Evolutionary conservation across 768 basidiomycete genomes (phyloP), one percentile per base, ranked within the genome.

Genomic region (Cyclocybe cylindracea): DNA sequence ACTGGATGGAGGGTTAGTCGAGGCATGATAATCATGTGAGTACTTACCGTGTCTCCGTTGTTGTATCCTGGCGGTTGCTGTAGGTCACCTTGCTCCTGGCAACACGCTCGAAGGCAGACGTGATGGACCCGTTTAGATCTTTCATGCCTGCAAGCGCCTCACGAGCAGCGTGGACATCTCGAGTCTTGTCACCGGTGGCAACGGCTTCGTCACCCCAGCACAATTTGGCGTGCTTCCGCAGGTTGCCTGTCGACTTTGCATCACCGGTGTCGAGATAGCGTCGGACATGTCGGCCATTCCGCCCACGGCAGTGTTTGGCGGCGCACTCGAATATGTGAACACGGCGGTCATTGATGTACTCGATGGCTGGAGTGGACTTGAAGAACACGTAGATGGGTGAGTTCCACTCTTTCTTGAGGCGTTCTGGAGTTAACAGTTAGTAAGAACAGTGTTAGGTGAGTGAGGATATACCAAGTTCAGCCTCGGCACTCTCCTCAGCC

Each of bases 1-100:
- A 24, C 70, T 39, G 10, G 36, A n/a, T 16, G n/a, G n/a, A n/a
- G n/a, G 39, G 13, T 10, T 13, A n/a, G 0, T 14, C 11, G 9
- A 5, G 14, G 34, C 13, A 16, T 24, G 11, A 13, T 2, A 33
- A 14, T 10, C 10, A 46, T 19, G 24, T 10, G 48, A 45, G 18
- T 9, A 51, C 61, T 38, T 34, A 70, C 70, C 51, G 45, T 38
- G 56, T 59, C 34, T 69, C 59, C 0, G 54, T 37, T 35, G 54
- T 61, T n/a, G 62, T 66, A 48, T 68, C 66, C 24, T 59, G 60
- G 5, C 48, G 24, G 50, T 67, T 62, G 1, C 66, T 69, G 57
- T 68, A 75, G 0, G 61, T 66, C 0, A 69, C 58, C n/a, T 65
- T 64, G 0, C 64, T 64, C 44, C 66, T 67, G 0, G 62, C 65